Base-by-base conservation (phyloP, 257 asterid species). In the Ilex asprella region DNA sequence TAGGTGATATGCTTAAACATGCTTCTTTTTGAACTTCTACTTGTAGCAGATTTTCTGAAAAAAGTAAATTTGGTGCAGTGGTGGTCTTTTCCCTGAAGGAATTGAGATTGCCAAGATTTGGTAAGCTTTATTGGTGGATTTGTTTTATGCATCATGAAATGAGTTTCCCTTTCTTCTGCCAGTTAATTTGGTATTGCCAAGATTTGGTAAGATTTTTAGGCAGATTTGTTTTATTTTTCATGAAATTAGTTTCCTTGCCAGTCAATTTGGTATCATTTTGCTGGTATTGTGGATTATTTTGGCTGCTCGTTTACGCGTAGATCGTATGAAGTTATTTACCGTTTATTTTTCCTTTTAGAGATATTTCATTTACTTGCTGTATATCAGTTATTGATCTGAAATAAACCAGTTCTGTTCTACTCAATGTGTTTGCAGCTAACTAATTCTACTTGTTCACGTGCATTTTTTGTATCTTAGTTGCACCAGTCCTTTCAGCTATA, bases 1-100 rank as follows among this genome's bases (percentile, higher is more conserved):
- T 73, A 83, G 97, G 99, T 93, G 60, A 79, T 78, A 21, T 70
- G 63, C 65, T 70, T 72, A 53, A 54, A 60, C 62, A 56, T 65
- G 63, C 71, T 72, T 55, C 53, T 29, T 56, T 11, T 30, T 43
- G 27, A 15, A 54, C 63, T 64, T 60, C 29, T 56, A 66, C 39
- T 59, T 16, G 16, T n/a, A 15, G 50, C 72, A 56, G 65, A 43
- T 55, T 58, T 65, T 68, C 57, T 53, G 79, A 59, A 86, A 70
- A 66, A 63, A 56, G 65, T 61, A 47, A 30, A 35, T 55, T 70
- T 77, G 68, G 63, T 82, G 80, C 91, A 93, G 99, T 60, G 99
- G 99, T 56, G 97, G 99, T 69, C 87, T 93, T 60, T 93, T 93
- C 70, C 99, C 99, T 44, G 99, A 93, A 83, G 99, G 97, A 87